Percentiles rank a stretch among this genome's conserved stretches.
Evolutionary conservation across 73 alveolate genomes (phyloP).

Genomic region (Effrenium voratum): DNA sequence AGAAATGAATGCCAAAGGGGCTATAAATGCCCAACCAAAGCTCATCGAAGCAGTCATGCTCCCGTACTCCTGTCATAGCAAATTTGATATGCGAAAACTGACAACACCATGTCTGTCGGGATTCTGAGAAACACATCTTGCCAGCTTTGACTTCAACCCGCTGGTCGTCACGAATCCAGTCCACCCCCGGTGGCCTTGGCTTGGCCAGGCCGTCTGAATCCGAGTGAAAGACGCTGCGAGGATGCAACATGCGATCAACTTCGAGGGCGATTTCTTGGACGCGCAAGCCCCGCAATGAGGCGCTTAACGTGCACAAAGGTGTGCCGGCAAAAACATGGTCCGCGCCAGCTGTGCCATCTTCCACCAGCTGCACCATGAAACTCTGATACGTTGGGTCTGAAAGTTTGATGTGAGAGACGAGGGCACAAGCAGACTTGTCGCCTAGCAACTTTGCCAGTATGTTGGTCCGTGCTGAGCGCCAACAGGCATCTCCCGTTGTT

Average conservation of each 20-base stretch:
- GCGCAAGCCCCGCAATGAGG: constrained; percentile 5
- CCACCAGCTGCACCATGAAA: not conserved
- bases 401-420: not conserved
- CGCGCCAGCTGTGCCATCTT: not conserved
- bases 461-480: not conserved
- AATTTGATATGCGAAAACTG: not conserved
- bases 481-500: not conserved
- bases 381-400: not conserved
- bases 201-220: not conserved
- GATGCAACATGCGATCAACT: not conserved
- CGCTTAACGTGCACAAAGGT: not conserved
- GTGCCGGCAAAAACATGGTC: not conserved
- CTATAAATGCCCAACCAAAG: constrained; percentile 50
- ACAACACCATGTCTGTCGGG: not conserved
- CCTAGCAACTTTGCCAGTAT: not conserved
- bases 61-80: not conserved
- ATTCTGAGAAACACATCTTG: not conserved
- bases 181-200: not conserved
- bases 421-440: not conserved
- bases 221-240: not conserved
- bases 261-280: not conserved
- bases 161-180: constrained; percentile 3
- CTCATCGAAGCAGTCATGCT: constrained; percentile 27
- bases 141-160: constrained; percentile 12
- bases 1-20: constrained; percentile 25